Evolutionary conservation across 345 rosid genomes (phyloP).

Genomic region (Populus alba): DNA sequence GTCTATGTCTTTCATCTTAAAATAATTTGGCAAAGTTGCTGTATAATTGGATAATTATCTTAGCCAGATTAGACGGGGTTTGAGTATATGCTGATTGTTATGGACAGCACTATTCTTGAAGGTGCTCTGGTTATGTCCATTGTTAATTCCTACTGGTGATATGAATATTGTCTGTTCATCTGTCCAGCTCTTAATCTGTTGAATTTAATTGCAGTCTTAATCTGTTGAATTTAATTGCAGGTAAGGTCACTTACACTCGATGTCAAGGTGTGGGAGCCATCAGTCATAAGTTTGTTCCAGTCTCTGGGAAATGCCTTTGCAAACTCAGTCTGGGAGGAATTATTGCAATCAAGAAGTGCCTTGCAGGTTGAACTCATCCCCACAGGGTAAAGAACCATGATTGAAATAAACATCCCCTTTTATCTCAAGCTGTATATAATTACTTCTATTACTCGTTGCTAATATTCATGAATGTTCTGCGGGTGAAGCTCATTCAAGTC

Average conservation of each 20-base stretch:
- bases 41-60: not conserved
- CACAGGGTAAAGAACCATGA: constrained; percentile 46
- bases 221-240: constrained; percentile 42
- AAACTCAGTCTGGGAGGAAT: constrained; percentile 97
- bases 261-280: constrained; percentile 98
- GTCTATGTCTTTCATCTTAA: not conserved
- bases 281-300: constrained; percentile 92
- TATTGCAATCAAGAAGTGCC: constrained; percentile 77
- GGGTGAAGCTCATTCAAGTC: constrained; percentile 52
- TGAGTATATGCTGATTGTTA: not conserved
- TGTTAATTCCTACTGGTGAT: not conserved
- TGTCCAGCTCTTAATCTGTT: constrained; percentile 7
- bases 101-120: not conserved
- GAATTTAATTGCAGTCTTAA: constrained; percentile 40
- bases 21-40: not conserved
- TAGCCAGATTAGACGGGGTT: not conserved
- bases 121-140: not conserved
- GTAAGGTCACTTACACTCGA: constrained; percentile 97
- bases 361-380: constrained; percentile 59
- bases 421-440: constrained; percentile 1
- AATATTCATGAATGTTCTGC: constrained; percentile 24
- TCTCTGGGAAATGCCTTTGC: constrained; percentile 88
- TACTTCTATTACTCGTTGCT: constrained; percentile 19
- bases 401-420: constrained; percentile 6
- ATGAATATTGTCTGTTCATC: not conserved